Evolutionary conservation across 2,329 filamentous ascomycete species (phyloP), one percentile per base, ranked within the genome.

Genomic region (Trichocomaceae sp.): DNA sequence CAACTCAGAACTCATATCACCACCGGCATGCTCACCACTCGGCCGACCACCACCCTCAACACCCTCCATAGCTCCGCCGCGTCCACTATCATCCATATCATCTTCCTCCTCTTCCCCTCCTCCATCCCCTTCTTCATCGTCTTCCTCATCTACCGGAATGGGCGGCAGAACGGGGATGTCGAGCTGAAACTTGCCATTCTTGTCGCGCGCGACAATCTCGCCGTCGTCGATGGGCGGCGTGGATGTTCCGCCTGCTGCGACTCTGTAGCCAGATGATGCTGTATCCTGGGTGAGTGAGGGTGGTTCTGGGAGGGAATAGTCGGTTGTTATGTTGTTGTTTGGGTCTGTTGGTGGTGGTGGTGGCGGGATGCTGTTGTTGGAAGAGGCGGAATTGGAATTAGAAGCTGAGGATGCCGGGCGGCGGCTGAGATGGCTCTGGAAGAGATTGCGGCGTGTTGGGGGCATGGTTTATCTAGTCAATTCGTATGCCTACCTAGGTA

Each of bases 41-140:
- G 50, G 77, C 77, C 65, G 60, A 80, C 78, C 22, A 80, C 78
- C 22, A n/a, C 81, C 79, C 15, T 79, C 74, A 15, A 67, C 68
- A 22, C 69, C 70, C 42, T 75, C 74, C 59, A 73, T 66, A 31
- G 59, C 60, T 23, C 58, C 57, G 26, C 46, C 58, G 1, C n/a
- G 8, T 42, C 78, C 45, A 17, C 15, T 35, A 5, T 78, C 64
- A 60, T 81, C 78, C 52, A 80, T 79, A 48, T 73, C 72, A 3
- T 65, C 71, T 47, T 72, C 67, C 26, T 71, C 69, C 13, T 67
- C n/a, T n/a, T n/a, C 64, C 42, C 58, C 61, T 20, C 58, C 57
- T 46, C 71, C 73, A 35, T 73, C 64, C 42, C 58, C 61, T 20
- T 58, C 57, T 46, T 71, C 73, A 35, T 73, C 73, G 2, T 65